Percentiles rank a stretch among this genome's conserved stretches.
phyloP scores from a whole-genome alignment of 2,329 filamentous ascomycete species.

The Penicillium glabrum region DNA sequence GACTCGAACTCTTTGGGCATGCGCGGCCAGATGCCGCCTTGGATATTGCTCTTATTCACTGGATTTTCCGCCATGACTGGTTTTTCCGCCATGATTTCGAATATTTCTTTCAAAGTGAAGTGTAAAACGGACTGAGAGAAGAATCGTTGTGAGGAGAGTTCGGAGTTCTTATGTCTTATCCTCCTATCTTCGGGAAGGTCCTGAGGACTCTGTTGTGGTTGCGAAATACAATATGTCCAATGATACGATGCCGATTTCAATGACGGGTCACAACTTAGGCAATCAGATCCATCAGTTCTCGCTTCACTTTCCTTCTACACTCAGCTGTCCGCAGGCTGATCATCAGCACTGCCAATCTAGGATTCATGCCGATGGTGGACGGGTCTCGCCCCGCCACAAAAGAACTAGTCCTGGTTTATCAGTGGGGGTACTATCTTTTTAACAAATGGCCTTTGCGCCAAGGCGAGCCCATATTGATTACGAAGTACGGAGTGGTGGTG shows the following conservation, averaged over 20 bases:
- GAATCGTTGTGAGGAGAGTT: neutral
- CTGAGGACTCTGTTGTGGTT: neutral
- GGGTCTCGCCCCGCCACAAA: neutral
- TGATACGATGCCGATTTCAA: neutral
- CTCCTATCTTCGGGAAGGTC: neutral
- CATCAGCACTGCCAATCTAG: neutral
- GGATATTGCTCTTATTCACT: constrained; percentile 6
- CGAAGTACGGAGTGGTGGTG: neutral
- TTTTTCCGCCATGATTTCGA: neutral
- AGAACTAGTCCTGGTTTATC: neutral
- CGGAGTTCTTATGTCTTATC: neutral
- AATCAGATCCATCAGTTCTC: neutral
- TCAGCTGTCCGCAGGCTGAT: neutral
- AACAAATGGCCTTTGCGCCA: neutral
- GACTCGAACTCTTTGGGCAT: constrained; percentile 9
- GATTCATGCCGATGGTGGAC: neutral
- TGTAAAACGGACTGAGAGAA: neutral
- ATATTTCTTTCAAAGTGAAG: neutral
- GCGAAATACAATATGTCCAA: neutral
- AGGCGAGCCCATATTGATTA: neutral
- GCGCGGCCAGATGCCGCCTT: constrained; percentile 17
- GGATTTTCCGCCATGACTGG: neutral
- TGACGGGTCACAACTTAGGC: neutral
- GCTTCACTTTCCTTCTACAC: neutral
- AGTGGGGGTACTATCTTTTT: neutral